Evolutionary conservation across 257 asterid genomes (phyloP).

Genomic region (Lavandula angustifolia): DNA sequence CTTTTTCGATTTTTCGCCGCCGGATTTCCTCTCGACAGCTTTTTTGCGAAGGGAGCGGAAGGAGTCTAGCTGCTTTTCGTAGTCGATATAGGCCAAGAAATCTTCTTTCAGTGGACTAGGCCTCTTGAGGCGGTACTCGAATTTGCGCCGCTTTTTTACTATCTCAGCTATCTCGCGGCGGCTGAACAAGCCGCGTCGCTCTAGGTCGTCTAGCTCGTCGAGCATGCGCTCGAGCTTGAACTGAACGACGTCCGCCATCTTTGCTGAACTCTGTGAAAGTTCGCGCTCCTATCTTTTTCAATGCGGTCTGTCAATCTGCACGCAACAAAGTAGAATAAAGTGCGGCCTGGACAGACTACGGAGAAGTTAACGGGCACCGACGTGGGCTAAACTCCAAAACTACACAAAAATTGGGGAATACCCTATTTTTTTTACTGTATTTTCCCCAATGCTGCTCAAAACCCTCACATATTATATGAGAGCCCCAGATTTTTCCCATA

Average conservation of each 20-base stretch:
- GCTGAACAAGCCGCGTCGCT: constrained; percentile 70
- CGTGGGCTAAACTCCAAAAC: too few relatives aligned
- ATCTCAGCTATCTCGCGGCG: constrained; percentile 80
- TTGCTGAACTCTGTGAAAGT: neutral
- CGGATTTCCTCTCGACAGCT: constrained; percentile 37
- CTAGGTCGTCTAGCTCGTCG: constrained; percentile 80
- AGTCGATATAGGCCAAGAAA: constrained; percentile 66
- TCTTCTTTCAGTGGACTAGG: constrained; percentile 82
- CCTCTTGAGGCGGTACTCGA: constrained; percentile 91
- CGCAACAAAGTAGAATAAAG: neutral
- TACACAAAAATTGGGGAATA: too few relatives aligned
- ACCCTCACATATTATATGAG: too few relatives aligned
- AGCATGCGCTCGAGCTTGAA: constrained; percentile 93
- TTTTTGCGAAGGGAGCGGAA: constrained; percentile 70
- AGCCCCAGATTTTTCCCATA: too few relatives aligned
- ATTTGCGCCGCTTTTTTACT: constrained; percentile 85
- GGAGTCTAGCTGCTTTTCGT: constrained; percentile 74
- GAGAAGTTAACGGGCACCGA: too few relatives aligned
- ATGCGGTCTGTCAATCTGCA: neutral
- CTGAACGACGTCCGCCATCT: constrained; percentile 92
- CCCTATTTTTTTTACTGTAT: too few relatives aligned
- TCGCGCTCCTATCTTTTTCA: too few relatives aligned
- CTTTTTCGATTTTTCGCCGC: constrained; percentile 52
- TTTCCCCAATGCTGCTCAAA: too few relatives aligned
- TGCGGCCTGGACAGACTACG: too few relatives aligned